A percentile compares a stretch with the other conserved stretches of the same genome.
These are phyloP conservation scores for Hyphopichia khmerensis DNA, from an alignment of 1,139 yeast genomes.

Conservation along the genomic window DNA sequence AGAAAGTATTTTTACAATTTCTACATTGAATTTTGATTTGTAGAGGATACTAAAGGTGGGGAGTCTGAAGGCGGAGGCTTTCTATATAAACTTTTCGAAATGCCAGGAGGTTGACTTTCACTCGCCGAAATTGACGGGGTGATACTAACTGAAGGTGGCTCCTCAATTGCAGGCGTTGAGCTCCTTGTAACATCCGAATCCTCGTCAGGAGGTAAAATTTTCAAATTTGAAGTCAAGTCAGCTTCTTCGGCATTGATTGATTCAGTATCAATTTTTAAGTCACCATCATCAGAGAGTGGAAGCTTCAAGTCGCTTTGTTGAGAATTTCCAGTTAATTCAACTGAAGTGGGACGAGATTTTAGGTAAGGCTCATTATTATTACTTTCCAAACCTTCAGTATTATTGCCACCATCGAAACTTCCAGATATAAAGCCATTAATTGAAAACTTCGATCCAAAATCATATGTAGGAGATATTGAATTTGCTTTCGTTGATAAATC, in stretches of 20 bases:
- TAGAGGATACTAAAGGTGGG: constrained; percentile 1
- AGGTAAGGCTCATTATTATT: background rate
- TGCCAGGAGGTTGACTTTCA: background rate
- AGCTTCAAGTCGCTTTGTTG: background rate
- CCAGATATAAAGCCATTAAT: background rate
- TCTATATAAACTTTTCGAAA: constrained; percentile 3
- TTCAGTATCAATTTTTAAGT: background rate
- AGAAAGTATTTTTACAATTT: no score
- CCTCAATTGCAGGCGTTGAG: background rate
- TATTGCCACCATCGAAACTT: background rate
- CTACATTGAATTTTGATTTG: no score
- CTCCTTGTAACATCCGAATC: background rate
- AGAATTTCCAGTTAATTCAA: background rate
- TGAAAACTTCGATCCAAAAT: constrained; percentile 3
- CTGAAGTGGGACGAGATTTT: background rate
- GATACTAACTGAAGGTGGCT: background rate
- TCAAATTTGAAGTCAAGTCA: background rate
- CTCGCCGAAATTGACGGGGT: background rate
- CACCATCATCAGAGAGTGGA: background rate
- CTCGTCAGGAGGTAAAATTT: background rate
- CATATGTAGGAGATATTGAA: constrained; percentile 3
- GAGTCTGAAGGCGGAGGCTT: constrained; percentile 10
- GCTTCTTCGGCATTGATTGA: background rate
- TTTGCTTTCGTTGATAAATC: background rate
- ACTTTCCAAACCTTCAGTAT: background rate